Evolutionary conservation across 208 protist species (phyloP).

Genomic region (Acanthamoeba triangularis): DNA sequence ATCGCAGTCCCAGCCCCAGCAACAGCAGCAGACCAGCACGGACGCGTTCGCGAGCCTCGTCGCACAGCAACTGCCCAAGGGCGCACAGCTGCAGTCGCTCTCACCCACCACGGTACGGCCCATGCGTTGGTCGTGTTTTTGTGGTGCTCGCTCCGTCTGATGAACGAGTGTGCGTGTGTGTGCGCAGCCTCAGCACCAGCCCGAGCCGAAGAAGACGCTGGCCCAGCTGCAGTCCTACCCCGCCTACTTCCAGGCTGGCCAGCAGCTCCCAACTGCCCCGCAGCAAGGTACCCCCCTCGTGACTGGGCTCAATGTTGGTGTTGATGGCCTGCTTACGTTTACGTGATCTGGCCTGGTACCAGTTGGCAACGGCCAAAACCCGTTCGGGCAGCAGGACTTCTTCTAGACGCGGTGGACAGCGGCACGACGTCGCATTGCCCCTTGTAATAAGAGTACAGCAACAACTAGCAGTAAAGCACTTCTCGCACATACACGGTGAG

Average conservation of each 20-base stretch:
- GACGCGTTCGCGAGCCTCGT: not conserved
- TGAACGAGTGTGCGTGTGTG: not conserved
- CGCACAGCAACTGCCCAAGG: conserved; percentile 23
- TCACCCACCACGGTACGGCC: not conserved
- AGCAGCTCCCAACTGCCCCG: not conserved
- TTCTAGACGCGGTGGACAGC: not conserved
- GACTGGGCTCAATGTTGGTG: no score
- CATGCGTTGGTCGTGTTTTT: not conserved
- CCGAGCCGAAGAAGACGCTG: conserved; percentile 7
- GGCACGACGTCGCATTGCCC: not conserved
- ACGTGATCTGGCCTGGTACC: not conserved
- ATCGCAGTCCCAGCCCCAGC: not conserved
- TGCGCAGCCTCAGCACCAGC: not conserved
- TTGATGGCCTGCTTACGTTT: not conserved
- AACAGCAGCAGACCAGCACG: not conserved
- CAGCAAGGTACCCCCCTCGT: not conserved
- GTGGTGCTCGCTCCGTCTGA: no score
- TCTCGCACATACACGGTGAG: no score
- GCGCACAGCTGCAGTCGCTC: conserved; percentile 14
- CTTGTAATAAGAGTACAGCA: conserved; percentile 34
- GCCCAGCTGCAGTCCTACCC: not conserved
- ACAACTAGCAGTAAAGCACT: not conserved
- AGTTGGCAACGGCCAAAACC: not conserved
- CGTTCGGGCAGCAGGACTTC: conserved; percentile 12
- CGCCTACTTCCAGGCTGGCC: not conserved